phyloP scores from a whole-genome alignment of 1,284 basidiomycete species.

The Cutaneotrichosporon daszewskae region DNA sequence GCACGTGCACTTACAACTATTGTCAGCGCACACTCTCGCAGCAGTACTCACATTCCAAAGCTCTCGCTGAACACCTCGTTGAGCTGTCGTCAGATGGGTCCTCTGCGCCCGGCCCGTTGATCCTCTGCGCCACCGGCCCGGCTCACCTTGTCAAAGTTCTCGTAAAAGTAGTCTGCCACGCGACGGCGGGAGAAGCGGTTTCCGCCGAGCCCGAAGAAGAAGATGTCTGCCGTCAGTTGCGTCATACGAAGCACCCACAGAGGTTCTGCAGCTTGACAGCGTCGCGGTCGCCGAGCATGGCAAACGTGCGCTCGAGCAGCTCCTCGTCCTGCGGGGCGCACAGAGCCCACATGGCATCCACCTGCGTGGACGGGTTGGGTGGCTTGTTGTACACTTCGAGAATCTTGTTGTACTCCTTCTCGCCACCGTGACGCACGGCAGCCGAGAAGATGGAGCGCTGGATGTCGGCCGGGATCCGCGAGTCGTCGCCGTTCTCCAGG shows the following conservation, averaged over 20 bases:
- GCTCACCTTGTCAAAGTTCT: conserved; percentile 61
- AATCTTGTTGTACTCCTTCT: conserved; percentile 69
- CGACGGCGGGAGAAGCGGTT: conserved; percentile 38
- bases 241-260: conserved; percentile 4
- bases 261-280: conserved; percentile 62
- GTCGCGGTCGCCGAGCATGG: conserved; percentile 53
- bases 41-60: conserved; percentile 55
- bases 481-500: conserved; percentile 68
- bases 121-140: not conserved
- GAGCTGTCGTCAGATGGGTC: conserved; percentile 49
- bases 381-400: conserved; percentile 66
- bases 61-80: conserved; percentile 66
- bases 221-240: conserved; percentile 43
- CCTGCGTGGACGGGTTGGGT: conserved; percentile 63
- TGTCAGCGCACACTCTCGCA: no score
- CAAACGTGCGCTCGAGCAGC: conserved; percentile 58
- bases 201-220: conserved; percentile 44
- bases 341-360: conserved; percentile 58
- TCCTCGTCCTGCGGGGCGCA: conserved; percentile 31
- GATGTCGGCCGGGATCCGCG: conserved; percentile 71
- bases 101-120: not conserved
- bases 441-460: conserved; percentile 47
- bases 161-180: conserved; percentile 51
- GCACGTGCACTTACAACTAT: no score
- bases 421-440: conserved; percentile 67